Base-by-base conservation (phyloP, 106 monocot genomes). In the Ottelia alismoides region DNA sequence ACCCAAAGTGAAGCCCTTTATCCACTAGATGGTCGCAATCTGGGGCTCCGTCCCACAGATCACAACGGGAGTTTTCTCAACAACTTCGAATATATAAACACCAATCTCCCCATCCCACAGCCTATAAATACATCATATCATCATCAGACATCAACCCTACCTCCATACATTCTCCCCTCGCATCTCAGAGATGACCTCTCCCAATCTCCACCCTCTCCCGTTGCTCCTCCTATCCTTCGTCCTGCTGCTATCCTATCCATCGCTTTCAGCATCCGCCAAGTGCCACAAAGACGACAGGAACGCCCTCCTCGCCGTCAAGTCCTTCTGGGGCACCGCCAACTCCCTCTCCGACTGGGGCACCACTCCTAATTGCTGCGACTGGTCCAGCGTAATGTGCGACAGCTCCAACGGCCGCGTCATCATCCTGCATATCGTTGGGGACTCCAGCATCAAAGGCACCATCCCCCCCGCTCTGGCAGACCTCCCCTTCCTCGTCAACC, bases 251-350 rank as follows among this genome's bases (percentile, higher is more conserved):
- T 43, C 45, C 44, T 1, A 0, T 11, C 22, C n/a, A 5, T 0
- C 35, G 0, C 18, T 25, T 12, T 14, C 1, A 0, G 10, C 12
- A 9, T 23, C 43, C 40, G 16, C 31, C 31, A 10, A 18, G 1
- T 59, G 58, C 44, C 14, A 59, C 44, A 0, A 40, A 40, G 45
- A 21, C 26, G 58, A 59, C 58, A 59, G 46, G 45, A 40, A 22
- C 22, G 58, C 45, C 45, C 45, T 45, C 25, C 58, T 59, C 40
- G 22, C 2, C 22, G 2, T 59, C 45, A 45, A 59, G 45, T 32
- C 31, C 20, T 16, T 2, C 31, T 30, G 22, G n/a, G 22, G 22
- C 50, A 23, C 20, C 11, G 22, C 50, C 50, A 22, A 51, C 50
- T 10, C 22, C 26, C 1, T 54, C 28, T 0, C 0, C 54, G 11